phyloP scores from a whole-genome alignment of 2,329 filamentous ascomycete species.

The Teratosphaeriaceae sp. region DNA sequence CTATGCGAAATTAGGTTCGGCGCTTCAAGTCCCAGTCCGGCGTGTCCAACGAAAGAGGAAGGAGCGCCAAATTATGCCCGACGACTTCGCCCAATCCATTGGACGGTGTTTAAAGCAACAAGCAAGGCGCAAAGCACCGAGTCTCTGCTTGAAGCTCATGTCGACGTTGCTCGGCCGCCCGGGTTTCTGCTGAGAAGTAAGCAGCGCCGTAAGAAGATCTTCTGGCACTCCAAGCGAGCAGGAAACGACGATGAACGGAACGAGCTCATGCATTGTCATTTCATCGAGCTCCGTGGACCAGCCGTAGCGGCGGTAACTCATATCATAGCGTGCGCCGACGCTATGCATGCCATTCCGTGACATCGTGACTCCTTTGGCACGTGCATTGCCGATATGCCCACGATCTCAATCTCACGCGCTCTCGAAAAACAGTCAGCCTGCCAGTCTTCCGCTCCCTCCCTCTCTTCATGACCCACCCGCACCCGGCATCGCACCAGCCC shows the following conservation, averaged over 20 bases:
- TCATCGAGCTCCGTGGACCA: background rate
- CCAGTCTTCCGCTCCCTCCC: too few species aligned
- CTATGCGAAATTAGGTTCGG: background rate
- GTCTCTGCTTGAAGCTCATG: background rate
- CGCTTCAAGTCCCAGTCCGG: background rate
- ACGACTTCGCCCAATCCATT: background rate
- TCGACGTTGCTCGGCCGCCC: too few species aligned
- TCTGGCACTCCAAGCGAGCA: too few species aligned
- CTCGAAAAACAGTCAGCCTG: too few species aligned
- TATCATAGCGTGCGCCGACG: slow-evolving; percentile 3
- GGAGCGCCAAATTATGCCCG: background rate
- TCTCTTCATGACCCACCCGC: background rate
- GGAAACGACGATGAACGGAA: too few species aligned
- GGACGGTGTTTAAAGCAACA: background rate
- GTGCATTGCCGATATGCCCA: too few species aligned
- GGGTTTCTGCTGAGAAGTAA: too few species aligned
- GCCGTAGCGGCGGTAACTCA: background rate
- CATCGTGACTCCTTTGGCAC: background rate
- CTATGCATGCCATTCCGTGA: background rate
- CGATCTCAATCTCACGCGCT: too few species aligned
- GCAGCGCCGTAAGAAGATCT: too few species aligned
- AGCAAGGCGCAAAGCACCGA: background rate
- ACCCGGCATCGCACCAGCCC: background rate
- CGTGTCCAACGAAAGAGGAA: background rate
- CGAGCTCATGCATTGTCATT: background rate